Percentiles rank a stretch among this genome's conserved stretches.
Conservation (phyloP, 1,284 basidiomycete genomes). For the Ustilago nuda region DNA sequence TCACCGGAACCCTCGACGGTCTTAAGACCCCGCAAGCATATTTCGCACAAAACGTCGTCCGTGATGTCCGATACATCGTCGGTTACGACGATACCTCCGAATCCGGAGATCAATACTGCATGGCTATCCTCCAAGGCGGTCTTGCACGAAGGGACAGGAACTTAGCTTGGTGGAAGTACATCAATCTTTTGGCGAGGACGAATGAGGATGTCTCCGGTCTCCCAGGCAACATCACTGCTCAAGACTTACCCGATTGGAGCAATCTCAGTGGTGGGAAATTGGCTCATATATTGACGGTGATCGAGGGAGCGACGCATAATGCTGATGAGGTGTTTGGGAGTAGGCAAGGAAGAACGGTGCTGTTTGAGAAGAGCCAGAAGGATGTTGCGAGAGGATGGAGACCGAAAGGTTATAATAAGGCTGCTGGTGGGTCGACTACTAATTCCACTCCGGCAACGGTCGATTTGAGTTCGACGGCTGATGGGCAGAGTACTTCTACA, state of each 20-base stretch:
- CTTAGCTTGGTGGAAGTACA: slow-evolving; percentile 66
- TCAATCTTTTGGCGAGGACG: slow-evolving; percentile 61
- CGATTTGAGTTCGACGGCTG: neutral
- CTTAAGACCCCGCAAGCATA: slow-evolving; percentile 53
- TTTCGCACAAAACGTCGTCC: slow-evolving; percentile 55
- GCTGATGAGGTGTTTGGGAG: slow-evolving; percentile 59
- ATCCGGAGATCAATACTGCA: slow-evolving; percentile 65
- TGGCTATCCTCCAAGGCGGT: slow-evolving; percentile 66
- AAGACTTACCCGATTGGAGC: slow-evolving; percentile 62
- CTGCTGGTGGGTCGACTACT: neutral
- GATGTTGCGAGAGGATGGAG: slow-evolving; percentile 63
- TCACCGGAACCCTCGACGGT: slow-evolving; percentile 52
- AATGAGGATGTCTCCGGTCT: slow-evolving; percentile 56
- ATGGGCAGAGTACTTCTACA: neutral
- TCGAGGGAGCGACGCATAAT: slow-evolving; percentile 59
- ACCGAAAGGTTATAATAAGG: slow-evolving; percentile 46
- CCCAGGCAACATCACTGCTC: slow-evolving; percentile 48
- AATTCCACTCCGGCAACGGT: neutral
- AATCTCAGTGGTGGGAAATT: slow-evolving; percentile 40
- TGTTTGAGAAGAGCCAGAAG: slow-evolving; percentile 46
- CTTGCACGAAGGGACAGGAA: slow-evolving; percentile 60
- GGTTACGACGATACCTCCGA: slow-evolving; percentile 54
- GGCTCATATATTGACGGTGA: slow-evolving; percentile 56
- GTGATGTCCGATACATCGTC: slow-evolving; percentile 65
- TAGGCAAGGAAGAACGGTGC: slow-evolving; percentile 56